Evolutionary conservation across 371 early-diverging fungal species (phyloP), one percentile per base, ranked within the genome.

Genomic region (Mortierella sp.): DNA sequence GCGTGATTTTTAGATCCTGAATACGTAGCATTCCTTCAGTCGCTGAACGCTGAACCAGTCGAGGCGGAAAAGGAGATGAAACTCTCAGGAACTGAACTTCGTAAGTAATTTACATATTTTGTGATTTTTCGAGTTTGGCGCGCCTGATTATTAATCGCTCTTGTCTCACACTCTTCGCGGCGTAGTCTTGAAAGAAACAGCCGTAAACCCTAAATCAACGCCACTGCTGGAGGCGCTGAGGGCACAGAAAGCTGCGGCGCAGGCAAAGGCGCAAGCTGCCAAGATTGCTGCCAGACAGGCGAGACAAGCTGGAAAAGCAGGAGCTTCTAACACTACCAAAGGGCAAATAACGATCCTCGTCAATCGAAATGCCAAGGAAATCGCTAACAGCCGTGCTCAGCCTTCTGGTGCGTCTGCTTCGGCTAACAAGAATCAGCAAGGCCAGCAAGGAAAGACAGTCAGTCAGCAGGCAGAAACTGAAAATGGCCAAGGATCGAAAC

Each of bases 161-260:
- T 35, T 32, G 20, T 30, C 20, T 64, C 49, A 51, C 35, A 35
- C 6, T 2, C 35, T 35, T 18, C 22, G 18, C 4, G n/a, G 18
- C n/a, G 51, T 72, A 83, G 75, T 75, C 18, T 54, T 83, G 40
- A 74, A 78, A 40, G 78, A 80, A 62, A 72, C 70, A 28, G 45
- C 49, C 14, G 54, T 52, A 28, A 83, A 75, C 68, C 86, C 65
- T 67, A 85, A 70, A 24, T 78, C 93, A 6, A 95, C 95, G 0
- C 94, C 95, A 12, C 78, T 95, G 4, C 74, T 95, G 39, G 95
- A 95, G 43, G 90, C 90, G 70, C 71, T 95, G n/a, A 90, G 95
- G 32, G 92, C 93, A 8, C 89, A 93, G 72, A 94, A 94, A 83
- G 93, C 92, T 20, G 90, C 90, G 5, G 78, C 88, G 11, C 90